A percentile compares a stretch with the other conserved stretches of the same genome.
Evolutionary conservation across 179 eudicot genomes (phyloP).

Genomic region (Actinidia chinensis): DNA sequence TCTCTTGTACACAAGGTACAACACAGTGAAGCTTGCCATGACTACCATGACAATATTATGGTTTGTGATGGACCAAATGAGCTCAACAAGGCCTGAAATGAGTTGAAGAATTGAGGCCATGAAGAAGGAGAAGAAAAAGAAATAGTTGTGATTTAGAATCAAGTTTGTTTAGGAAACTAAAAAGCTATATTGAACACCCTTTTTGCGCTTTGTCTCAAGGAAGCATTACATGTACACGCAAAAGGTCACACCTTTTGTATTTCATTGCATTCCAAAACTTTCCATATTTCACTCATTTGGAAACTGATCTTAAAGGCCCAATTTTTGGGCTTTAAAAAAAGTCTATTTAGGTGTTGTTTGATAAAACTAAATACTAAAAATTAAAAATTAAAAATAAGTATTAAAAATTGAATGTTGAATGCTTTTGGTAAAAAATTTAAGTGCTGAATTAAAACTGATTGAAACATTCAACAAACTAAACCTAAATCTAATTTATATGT

Average conservation of each 20-base stretch:
- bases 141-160: not conserved
- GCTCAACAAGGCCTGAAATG: constrained; percentile 5
- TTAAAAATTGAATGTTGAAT: no score
- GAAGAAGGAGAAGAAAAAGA: not conserved
- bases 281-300: no score
- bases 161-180: constrained; percentile 8
- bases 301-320: no score
- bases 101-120: constrained; percentile 14
- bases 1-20: not conserved
- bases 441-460: no score
- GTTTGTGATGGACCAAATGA: not conserved
- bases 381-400: no score
- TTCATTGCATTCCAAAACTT: constrained; percentile 1
- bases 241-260: not conserved
- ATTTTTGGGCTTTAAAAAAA: no score
- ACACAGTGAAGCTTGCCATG: not conserved
- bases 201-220: constrained; percentile 12
- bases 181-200: constrained; percentile 12
- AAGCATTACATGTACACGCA: not conserved
- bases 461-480: no score
- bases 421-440: no score
- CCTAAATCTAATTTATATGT: no score
- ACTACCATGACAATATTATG: not conserved
- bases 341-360: no score
- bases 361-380: no score